Evolutionary conservation across 139 green algal species (phyloP).

Genomic region (Haematococcus lacustris): DNA sequence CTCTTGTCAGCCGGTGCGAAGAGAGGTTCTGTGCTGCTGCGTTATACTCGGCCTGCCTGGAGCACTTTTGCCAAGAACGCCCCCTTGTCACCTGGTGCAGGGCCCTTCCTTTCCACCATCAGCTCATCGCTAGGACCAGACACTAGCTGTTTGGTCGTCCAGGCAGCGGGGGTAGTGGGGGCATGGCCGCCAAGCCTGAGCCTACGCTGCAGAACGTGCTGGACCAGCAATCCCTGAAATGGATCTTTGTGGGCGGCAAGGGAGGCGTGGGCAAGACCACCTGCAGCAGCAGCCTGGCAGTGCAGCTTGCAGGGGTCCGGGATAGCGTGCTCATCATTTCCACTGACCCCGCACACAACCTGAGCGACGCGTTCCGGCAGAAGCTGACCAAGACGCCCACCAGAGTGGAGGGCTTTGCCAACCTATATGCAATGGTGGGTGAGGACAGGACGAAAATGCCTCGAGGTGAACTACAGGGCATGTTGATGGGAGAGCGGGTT

Average conservation of each 20-base stretch:
- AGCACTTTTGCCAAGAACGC: too few relatives aligned
- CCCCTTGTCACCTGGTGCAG: too few relatives aligned
- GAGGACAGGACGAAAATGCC: background rate
- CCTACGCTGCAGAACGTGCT: constrained; percentile 82
- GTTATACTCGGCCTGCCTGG: too few relatives aligned
- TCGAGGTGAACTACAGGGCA: too few relatives aligned
- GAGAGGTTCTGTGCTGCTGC: too few relatives aligned
- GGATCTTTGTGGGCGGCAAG: constrained; percentile 95
- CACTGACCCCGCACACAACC: constrained; percentile 94
- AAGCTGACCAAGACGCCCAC: constrained; percentile 86
- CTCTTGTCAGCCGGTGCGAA: too few relatives aligned
- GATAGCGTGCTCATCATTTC: constrained; percentile 91
- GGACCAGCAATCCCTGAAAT: constrained; percentile 81
- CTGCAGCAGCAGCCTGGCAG: constrained; percentile 74
- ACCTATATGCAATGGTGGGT: constrained; percentile 92
- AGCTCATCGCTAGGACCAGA: too few relatives aligned
- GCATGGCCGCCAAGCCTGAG: too few relatives aligned
- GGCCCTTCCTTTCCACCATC: too few relatives aligned
- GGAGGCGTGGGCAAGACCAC: constrained; percentile 90
- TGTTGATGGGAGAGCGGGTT: background rate
- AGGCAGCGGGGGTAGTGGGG: too few relatives aligned
- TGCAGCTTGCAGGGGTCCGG: constrained; percentile 71
- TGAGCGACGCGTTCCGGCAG: constrained; percentile 91
- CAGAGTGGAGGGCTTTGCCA: constrained; percentile 79
- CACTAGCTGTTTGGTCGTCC: too few relatives aligned